A percentile compares a stretch with the other conserved stretches of the same genome.
Conservation (phyloP, 1,284 basidiomycete genomes). For the Ceratobasidium sp. region DNA sequence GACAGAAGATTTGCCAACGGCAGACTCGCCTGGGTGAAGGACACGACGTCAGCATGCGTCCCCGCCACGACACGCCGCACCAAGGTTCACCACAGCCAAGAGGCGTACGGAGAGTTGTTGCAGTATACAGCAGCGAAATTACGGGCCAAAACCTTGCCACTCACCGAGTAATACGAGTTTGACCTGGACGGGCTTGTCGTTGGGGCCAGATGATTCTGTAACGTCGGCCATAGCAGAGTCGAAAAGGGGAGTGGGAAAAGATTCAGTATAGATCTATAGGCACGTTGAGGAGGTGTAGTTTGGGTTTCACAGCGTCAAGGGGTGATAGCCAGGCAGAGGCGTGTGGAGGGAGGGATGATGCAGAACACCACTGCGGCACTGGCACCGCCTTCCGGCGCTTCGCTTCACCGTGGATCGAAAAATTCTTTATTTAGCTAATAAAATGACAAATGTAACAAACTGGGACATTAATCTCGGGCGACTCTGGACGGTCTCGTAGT, state of each 20-base stretch:
- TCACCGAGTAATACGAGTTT: slow-evolving; percentile 86
- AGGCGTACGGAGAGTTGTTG: background rate
- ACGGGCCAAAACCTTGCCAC: slow-evolving; percentile 45
- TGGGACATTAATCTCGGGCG: background rate
- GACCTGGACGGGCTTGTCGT: slow-evolving; percentile 87
- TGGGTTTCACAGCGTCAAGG: slow-evolving; percentile 6
- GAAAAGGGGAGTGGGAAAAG: slow-evolving; percentile 3
- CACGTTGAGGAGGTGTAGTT: slow-evolving; percentile 15
- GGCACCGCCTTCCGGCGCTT: slow-evolving; percentile 27
- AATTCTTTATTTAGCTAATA: slow-evolving; percentile 10
- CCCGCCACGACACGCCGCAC: slow-evolving; percentile 28
- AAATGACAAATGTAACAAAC: slow-evolving; percentile 2
- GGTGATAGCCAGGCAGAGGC: slow-evolving; percentile 27
- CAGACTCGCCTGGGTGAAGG: slow-evolving; percentile 81
- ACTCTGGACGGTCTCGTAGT: slow-evolving; percentile 48
- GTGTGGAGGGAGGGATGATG: slow-evolving; percentile 35
- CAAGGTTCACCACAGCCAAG: background rate
- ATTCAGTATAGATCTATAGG: slow-evolving; percentile 17
- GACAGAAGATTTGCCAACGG: slow-evolving; percentile 99
- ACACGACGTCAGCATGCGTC: slow-evolving; percentile 21
- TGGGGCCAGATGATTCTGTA: slow-evolving; percentile 48
- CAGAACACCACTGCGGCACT: background rate
- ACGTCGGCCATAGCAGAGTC: slow-evolving; percentile 46
- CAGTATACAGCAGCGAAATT: background rate
- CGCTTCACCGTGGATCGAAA: slow-evolving; percentile 22